phyloP scores from a whole-genome alignment of 2,329 filamentous ascomycete genomes.

The Cladosporium phlei region DNA sequence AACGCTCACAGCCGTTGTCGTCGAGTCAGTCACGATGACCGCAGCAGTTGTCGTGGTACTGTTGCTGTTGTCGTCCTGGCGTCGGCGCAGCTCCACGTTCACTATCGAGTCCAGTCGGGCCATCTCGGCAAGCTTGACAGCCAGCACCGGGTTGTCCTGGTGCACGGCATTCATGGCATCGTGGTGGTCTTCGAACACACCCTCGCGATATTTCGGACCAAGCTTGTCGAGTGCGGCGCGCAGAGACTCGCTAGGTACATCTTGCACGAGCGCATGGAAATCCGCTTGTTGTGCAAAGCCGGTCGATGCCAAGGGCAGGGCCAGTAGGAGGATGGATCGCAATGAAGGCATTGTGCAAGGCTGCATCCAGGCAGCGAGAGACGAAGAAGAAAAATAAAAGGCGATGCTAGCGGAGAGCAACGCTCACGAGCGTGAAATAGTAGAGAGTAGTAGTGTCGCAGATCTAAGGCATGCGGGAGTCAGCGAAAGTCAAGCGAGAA shows the following conservation, averaged over 20 bases:
- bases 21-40: constrained; percentile 24
- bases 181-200: constrained; percentile 62
- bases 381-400: constrained; percentile 5
- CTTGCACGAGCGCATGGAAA: constrained; percentile 54
- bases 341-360: constrained; percentile 36
- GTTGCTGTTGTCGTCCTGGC: constrained; percentile 31
- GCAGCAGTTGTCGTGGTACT: constrained; percentile 22
- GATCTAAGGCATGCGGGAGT: constrained; percentile 5
- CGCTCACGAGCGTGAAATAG: constrained; percentile 2
- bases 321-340: constrained; percentile 35
- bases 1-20: constrained; percentile 23
- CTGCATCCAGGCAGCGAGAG: constrained; percentile 14
- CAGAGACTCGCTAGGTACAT: constrained; percentile 56
- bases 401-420: neutral
- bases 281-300: constrained; percentile 27
- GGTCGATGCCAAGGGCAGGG: constrained; percentile 35
- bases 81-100: constrained; percentile 39
- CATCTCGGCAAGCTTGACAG: constrained; percentile 59
- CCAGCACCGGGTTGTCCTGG: constrained; percentile 56
- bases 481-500: neutral
- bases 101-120: constrained; percentile 45
- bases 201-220: constrained; percentile 61
- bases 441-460: constrained; percentile 3
- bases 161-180: constrained; percentile 60
- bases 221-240: constrained; percentile 63